phyloP scores from a whole-genome alignment of 148 eudicot genomes.

The Diospyros lotus region DNA sequence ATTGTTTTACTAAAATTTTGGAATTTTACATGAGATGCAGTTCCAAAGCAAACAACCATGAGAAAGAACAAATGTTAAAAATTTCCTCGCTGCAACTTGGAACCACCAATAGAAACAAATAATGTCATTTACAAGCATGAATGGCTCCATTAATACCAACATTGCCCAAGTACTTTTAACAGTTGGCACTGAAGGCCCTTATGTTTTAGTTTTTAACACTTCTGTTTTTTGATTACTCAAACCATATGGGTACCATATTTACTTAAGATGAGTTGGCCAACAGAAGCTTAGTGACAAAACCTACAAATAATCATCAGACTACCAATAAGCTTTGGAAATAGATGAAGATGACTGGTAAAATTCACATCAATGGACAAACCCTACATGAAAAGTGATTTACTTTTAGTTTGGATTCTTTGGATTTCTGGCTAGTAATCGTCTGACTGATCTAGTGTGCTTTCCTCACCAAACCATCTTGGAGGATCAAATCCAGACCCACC shows the following conservation, averaged over 20 bases:
- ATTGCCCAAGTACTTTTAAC: background rate
- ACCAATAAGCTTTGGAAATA: background rate
- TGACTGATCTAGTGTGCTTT: conserved; percentile 25
- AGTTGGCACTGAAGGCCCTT: background rate
- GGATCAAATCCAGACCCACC: conserved; percentile 66
- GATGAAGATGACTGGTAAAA: background rate
- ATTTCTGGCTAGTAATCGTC: background rate
- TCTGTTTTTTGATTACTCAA: background rate
- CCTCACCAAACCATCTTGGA: conserved; percentile 57
- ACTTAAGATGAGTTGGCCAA: background rate
- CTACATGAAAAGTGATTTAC: background rate
- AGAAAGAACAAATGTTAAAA: background rate
- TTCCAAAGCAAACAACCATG: background rate
- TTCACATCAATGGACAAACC: background rate
- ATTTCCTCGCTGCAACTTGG: background rate
- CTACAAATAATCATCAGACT: background rate
- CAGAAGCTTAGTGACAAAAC: background rate
- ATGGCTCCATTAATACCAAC: background rate
- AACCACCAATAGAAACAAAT: background rate
- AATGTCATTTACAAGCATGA: background rate
- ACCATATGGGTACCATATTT: background rate
- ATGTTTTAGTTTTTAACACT: background rate
- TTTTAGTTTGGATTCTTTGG: background rate
- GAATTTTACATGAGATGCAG: background rate
- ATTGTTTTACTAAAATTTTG: too few species aligned